These are phyloP conservation scores for Flaveria trinervia DNA, from an alignment of 129 eudicot genomes.

Conservation along the genomic window DNA sequence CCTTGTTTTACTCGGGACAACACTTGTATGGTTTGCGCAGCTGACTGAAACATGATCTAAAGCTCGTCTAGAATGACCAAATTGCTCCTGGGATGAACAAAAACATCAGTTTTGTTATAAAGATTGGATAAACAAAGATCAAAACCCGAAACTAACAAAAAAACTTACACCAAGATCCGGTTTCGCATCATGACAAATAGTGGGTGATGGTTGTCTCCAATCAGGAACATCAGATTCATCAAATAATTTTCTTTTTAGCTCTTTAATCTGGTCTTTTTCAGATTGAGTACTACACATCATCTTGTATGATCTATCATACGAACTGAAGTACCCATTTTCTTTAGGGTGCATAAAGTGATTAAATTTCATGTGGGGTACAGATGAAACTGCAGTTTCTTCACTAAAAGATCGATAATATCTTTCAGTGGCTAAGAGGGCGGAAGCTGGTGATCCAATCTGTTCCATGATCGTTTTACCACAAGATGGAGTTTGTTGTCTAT, in stretches of 20 bases:
- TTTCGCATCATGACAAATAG: constrained; percentile 39
- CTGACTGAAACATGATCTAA: constrained; percentile 33
- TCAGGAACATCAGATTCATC: constrained; percentile 56
- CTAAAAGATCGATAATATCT: constrained; percentile 27
- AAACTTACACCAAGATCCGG: constrained; percentile 61
- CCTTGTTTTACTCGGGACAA: constrained; percentile 67
- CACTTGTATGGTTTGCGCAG: constrained; percentile 34
- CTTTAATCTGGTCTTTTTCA: constrained; percentile 56
- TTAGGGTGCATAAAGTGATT: constrained; percentile 28
- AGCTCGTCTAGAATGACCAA: constrained; percentile 34
- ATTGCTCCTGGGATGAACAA: constrained; percentile 26
- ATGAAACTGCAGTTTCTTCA: constrained; percentile 27
- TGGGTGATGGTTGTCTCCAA: constrained; percentile 36
- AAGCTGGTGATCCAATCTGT: constrained; percentile 61
- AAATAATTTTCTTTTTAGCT: constrained; percentile 56
- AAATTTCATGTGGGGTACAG: constrained; percentile 35
- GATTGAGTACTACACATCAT: constrained; percentile 35
- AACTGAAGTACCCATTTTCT: constrained; percentile 34
- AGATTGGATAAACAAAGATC: background rate
- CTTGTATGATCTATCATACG: constrained; percentile 46
- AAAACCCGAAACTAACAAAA: background rate
- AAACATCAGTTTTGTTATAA: constrained; percentile 14
- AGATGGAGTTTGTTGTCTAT: constrained; percentile 44
- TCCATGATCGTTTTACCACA: constrained; percentile 47
- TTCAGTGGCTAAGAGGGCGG: constrained; percentile 68